Conservation (phyloP, 306 rosid genomes). For the Quercus ilex region DNA sequence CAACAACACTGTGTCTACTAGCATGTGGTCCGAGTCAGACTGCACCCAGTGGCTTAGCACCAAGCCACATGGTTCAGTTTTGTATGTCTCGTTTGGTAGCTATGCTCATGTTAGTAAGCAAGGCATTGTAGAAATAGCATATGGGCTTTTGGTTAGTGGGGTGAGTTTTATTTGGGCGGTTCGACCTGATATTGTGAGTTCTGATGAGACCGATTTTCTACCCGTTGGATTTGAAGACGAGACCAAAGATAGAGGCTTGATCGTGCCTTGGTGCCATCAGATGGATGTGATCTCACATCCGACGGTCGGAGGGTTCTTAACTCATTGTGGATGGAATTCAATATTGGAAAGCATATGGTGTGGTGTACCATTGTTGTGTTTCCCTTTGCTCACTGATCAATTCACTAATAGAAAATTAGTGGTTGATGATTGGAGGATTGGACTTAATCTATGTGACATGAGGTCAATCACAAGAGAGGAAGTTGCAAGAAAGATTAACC, state of each 20-base stretch:
- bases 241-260: slow-evolving; percentile 13
- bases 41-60: neutral
- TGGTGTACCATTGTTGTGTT: slow-evolving; percentile 31
- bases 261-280: slow-evolving; percentile 31
- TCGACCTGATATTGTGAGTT: neutral
- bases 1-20: neutral
- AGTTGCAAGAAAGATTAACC: slow-evolving; percentile 24
- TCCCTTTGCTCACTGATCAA: slow-evolving; percentile 23
- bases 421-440: slow-evolving; percentile 40
- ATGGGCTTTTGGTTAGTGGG: neutral
- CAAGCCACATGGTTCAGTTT: neutral
- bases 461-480: slow-evolving; percentile 16
- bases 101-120: neutral
- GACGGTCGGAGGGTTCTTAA: slow-evolving; percentile 33
- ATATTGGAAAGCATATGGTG: slow-evolving; percentile 30
- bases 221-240: slow-evolving; percentile 22
- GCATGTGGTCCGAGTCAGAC: slow-evolving; percentile 6
- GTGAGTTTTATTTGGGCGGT: slow-evolving; percentile 6
- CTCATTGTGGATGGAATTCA: slow-evolving; percentile 43
- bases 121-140: neutral
- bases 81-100: slow-evolving; percentile 6
- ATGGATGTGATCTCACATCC: slow-evolving; percentile 28
- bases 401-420: slow-evolving; percentile 32
- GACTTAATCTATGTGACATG: slow-evolving; percentile 27
- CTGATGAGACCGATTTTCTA: neutral